Evolutionary conservation across 768 basidiomycete species (phyloP).

Genomic region (Tephrocybe sp.): DNA sequence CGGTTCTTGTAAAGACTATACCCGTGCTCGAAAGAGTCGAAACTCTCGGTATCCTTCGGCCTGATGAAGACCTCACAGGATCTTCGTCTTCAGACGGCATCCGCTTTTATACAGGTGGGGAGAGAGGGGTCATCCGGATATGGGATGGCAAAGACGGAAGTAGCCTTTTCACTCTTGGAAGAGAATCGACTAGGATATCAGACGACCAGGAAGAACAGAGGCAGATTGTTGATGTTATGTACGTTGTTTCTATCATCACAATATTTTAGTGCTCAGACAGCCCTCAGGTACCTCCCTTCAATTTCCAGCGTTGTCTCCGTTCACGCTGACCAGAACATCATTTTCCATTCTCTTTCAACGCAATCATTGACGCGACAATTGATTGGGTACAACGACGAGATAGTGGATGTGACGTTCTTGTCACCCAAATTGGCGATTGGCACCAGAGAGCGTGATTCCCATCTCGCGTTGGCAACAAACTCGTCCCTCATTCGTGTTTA

Average conservation of each 20-base stretch:
- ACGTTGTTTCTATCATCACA: slow-evolving; percentile 30
- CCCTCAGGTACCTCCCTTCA: slow-evolving; percentile 62
- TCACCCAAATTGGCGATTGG: slow-evolving; percentile 31
- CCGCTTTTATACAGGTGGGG: slow-evolving; percentile 85
- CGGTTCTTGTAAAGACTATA: slow-evolving; percentile 73
- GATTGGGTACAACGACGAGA: slow-evolving; percentile 97
- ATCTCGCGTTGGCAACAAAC: slow-evolving; percentile 95
- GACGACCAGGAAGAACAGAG: slow-evolving; percentile 73
- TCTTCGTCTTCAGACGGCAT: slow-evolving; percentile 42
- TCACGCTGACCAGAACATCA: slow-evolving; percentile 96
- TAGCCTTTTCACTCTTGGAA: slow-evolving; percentile 57
- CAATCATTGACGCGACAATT: slow-evolving; percentile 71
- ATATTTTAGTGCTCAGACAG: slow-evolving; percentile 13
- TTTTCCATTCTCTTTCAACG: slow-evolving; percentile 80
- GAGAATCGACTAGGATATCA: slow-evolving; percentile 41
- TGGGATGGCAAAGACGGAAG: slow-evolving; percentile 78
- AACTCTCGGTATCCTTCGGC: slow-evolving; percentile 69
- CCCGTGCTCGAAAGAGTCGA: slow-evolving; percentile 85
- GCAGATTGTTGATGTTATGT: slow-evolving; percentile 84
- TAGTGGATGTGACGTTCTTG: slow-evolving; percentile 86
- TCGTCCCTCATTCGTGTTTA: slow-evolving; percentile 94
- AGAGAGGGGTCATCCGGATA: slow-evolving; percentile 80
- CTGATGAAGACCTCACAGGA: slow-evolving; percentile 47
- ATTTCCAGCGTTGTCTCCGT: slow-evolving; percentile 71
- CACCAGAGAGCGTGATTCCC: slow-evolving; percentile 47